Evolutionary conservation across 495 filamentous ascomycete species (phyloP).

Genomic region (Neurospora sp.): DNA sequence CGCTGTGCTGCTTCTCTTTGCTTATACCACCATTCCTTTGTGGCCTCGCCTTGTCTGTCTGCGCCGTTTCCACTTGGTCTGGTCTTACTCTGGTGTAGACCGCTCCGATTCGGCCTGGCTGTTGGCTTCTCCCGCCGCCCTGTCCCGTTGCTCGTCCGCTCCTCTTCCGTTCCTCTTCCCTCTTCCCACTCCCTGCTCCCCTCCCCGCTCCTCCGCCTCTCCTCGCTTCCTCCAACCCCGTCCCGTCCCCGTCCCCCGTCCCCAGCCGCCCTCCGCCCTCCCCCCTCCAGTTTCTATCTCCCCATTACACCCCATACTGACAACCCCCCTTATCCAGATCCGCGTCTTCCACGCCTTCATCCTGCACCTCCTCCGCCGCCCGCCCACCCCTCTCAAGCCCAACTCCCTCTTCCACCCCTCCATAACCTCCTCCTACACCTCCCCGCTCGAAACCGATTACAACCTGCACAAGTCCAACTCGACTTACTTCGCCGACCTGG

Average conservation of each 20-base stretch:
- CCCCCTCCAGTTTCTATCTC: no score
- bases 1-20: neutral
- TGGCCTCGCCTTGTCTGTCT: neutral
- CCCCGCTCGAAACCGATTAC: slow-evolving; percentile 64
- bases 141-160: no score
- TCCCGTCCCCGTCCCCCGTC: no score
- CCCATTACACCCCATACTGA: no score
- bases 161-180: no score
- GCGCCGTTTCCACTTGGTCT: neutral
- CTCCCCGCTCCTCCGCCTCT: no score
- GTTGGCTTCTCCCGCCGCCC: no score
- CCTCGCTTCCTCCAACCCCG: no score
- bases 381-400: slow-evolving; percentile 32
- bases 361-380: slow-evolving; percentile 43
- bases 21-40: neutral
- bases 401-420: slow-evolving; percentile 54
- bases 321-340: slow-evolving; percentile 26
- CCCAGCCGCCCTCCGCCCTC: no score
- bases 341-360: slow-evolving; percentile 54
- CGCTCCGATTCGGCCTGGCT: no score
- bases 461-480: slow-evolving; percentile 80
- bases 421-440: slow-evolving; percentile 48
- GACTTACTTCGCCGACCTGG: slow-evolving; percentile 76
- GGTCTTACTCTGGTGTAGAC: no score
- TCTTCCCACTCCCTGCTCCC: no score